Evolutionary conservation across 2,329 filamentous ascomycete species (phyloP).

Genomic region (Clonostachys solani): DNA sequence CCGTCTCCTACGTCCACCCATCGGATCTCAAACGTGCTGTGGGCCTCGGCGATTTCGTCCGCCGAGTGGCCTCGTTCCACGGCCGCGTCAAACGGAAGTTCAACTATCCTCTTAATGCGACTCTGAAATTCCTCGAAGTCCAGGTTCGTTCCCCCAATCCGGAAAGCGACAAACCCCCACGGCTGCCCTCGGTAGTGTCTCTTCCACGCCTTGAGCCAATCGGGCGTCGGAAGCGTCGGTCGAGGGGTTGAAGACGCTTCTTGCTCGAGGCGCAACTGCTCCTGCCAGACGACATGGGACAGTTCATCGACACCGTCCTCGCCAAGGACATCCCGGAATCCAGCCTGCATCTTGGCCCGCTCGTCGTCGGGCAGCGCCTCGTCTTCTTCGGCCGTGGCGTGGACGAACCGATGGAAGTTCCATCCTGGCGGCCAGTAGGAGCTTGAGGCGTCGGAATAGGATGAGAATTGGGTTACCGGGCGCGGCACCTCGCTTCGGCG

Average conservation of each 20-base stretch:
- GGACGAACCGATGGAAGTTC: slow-evolving; percentile 7
- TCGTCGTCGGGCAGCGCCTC: slow-evolving; percentile 6
- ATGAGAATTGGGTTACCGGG: neutral
- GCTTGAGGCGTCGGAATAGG: slow-evolving; percentile 10
- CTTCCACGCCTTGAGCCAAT: slow-evolving; percentile 7
- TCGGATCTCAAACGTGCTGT: neutral
- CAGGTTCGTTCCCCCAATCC: slow-evolving; percentile 5
- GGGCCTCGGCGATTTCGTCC: neutral
- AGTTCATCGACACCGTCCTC: slow-evolving; percentile 4
- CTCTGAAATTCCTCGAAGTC: neutral
- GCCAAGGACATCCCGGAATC: slow-evolving; percentile 7
- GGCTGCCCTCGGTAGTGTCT: neutral
- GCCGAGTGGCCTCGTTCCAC: neutral
- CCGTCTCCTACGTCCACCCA: neutral
- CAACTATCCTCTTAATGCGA: neutral
- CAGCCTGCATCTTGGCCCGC: slow-evolving; percentile 8
- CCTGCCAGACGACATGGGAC: slow-evolving; percentile 4
- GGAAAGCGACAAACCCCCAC: slow-evolving; percentile 8
- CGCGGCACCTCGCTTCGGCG: neutral
- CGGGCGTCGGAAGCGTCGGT: slow-evolving; percentile 2
- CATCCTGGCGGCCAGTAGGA: slow-evolving; percentile 12
- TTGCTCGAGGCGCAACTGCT: neutral
- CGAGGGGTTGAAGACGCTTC: neutral
- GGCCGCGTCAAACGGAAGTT: neutral
- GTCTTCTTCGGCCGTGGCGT: slow-evolving; percentile 1